Evolutionary conservation across 306 rosid genomes (phyloP), one percentile per base, ranked within the genome.

Genomic region (Inga leiocalycina): DNA sequence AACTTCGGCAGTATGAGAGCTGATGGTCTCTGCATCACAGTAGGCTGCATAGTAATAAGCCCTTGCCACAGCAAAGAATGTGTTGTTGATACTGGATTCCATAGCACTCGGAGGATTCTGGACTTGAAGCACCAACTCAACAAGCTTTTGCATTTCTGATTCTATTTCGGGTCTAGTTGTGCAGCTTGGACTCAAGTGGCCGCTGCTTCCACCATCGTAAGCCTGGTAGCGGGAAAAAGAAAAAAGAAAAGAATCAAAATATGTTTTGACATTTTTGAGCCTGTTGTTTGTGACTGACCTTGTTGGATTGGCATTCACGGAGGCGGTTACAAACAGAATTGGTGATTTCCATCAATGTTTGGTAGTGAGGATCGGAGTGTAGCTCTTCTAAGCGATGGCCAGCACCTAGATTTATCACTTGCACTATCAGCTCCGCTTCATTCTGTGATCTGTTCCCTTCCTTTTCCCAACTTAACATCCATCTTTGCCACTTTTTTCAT

Each of bases 131-230:
- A 89, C 94, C 88, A 91, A 27, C 65, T 90, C 84, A 78, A 83
- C 88, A 9, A 94, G 94, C 64, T 88, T 82, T 78, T 87, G 97
- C 94, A 96, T 93, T 76, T 88, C 87, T 59, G 90, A 88, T 71
- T 93, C 98, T 74, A 93, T 88, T 74, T 87, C 80, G 0, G 83
- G 71, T 16, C 43, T 79, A 45, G 82, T 82, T 54, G 52, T 56
- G 80, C 56, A 27, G 35, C 73, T 46, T 27, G 74, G n/a, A 57
- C 75, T 70, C 30, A 52, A 71, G 79, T 79, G 37, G 73, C 44
- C 22, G 61, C 52, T n/a, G 61, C 46, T 74, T 22, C 83, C 88
- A 20, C 64, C 64, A n/a, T 76, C 68, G 22, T 48, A 35, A 74
- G 41, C 94, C 97, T 95, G 88, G 19, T 3, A 52, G 46, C 22